Evolutionary conservation across 108 stramenopile genomes (phyloP), one percentile per base, ranked within the genome.

Genomic region (Skeletonema potamos): DNA sequence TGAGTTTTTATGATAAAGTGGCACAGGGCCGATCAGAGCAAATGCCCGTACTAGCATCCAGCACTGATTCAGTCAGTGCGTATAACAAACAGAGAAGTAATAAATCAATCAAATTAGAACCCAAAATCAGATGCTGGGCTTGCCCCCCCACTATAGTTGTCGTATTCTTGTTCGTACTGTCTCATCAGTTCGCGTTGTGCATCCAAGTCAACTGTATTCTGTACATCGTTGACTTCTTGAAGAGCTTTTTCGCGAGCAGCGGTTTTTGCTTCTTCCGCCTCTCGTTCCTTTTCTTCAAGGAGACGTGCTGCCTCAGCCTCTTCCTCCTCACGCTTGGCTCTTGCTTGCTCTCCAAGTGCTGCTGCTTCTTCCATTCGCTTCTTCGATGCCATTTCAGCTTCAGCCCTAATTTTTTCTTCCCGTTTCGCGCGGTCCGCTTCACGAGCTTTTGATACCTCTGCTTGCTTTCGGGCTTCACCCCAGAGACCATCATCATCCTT

Each of bases 51-150:
- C 59, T 58, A 70, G 44, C 60, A 72, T 54, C 44, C 5, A 6
- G 36, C 71, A 63, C 62, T 18, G 62, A 37, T 33, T 22, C 24
- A 34, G 30, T 51, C 48, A 18, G 29, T 28, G 22, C 34, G 22
- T 26, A 34, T 59, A 29, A 71, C 59, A 59, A 55, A 71, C 46
- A 71, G 46, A 33, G 48, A 70, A 61, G 44, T 51, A 62, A 62
- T 33, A 63, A 63, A 48, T 27, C 59, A 33, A 48, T 26, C 32
- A 24, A 15, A 20, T 78, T 58, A 94, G 72, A 94, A 94, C n/a
- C 93, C 93, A 86, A 90, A 95, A 68, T 95, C 93, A n/a, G 93
- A 92, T 10, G 85, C 83, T 43, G 93, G 91, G 82, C 91, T 92
- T 44, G 77, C 83, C n/a, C 90, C 93, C 27, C 79, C 71, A 57